These are phyloP conservation scores for Lipomyces sp. DNA, from an alignment of 805 yeast genomes.

Conservation along the genomic window DNA sequence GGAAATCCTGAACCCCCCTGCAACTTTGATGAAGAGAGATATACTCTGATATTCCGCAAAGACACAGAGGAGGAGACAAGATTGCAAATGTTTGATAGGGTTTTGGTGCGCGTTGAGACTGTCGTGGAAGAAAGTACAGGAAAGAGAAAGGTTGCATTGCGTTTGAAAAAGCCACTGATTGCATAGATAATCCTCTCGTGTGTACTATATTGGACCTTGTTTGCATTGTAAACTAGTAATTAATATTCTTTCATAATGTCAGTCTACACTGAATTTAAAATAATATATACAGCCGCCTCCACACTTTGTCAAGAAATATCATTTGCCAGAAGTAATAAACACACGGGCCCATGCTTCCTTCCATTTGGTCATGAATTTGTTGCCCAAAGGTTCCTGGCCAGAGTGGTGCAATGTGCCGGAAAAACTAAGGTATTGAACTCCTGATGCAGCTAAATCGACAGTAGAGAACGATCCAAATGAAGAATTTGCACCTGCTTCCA, in stretches of 20 bases:
- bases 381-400: not conserved
- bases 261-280: not conserved
- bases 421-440: not conserved
- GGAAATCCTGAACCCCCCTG: slow-evolving; percentile 67
- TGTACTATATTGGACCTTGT: not conserved
- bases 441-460: not conserved
- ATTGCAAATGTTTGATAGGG: slow-evolving; percentile 80
- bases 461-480: slow-evolving; percentile 5
- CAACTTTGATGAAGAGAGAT: slow-evolving; percentile 76
- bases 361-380: slow-evolving; percentile 1
- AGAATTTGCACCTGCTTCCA: not conserved
- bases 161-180: slow-evolving; percentile 37
- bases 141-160: slow-evolving; percentile 85
- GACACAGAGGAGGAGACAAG: slow-evolving; percentile 53
- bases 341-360: not conserved
- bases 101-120: slow-evolving; percentile 79
- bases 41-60: slow-evolving; percentile 61
- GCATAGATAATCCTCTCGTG: not conserved
- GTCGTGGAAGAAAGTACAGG: slow-evolving; percentile 86
- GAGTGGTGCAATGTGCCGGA: not conserved
- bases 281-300: not conserved
- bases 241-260: not conserved
- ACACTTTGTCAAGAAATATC: not conserved
- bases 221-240: not conserved
- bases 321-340: not conserved